phyloP scores from a whole-genome alignment of 2,329 filamentous ascomycete genomes.

The Didymella lethalis region DNA sequence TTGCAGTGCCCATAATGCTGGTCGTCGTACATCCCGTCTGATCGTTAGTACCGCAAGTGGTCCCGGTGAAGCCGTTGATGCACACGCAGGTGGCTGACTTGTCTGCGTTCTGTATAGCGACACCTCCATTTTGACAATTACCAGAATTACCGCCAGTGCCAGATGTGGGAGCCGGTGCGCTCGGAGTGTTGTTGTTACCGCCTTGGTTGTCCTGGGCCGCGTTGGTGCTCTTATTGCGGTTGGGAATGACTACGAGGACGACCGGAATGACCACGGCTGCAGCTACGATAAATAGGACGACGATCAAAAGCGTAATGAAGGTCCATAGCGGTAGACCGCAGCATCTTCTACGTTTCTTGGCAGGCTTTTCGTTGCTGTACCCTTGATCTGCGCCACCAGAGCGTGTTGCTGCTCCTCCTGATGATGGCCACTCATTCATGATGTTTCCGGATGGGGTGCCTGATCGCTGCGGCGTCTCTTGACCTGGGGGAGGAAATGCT shows the following conservation, averaged over 20 bases:
- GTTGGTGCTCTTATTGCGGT: constrained; percentile 49
- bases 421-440: constrained; percentile 43
- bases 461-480: constrained; percentile 52
- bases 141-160: constrained; percentile 45
- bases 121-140: constrained; percentile 81
- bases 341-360: constrained; percentile 66
- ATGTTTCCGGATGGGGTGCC: constrained; percentile 42
- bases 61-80: constrained; percentile 82
- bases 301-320: constrained; percentile 71
- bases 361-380: constrained; percentile 32
- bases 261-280: constrained; percentile 84
- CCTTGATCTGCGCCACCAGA: constrained; percentile 13
- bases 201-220: constrained; percentile 32
- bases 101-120: constrained; percentile 71
- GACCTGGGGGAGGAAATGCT: constrained; percentile 67
- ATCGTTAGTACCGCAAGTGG: constrained; percentile 61
- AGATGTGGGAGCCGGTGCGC: constrained; percentile 32
- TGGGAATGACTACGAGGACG: constrained; percentile 67
- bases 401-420: constrained; percentile 16
- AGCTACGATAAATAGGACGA: constrained; percentile 75
- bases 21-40: constrained; percentile 64
- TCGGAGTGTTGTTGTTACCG: constrained; percentile 26
- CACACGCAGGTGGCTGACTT: constrained; percentile 83
- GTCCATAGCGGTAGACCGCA: constrained; percentile 86
- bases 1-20: constrained; percentile 51